Conservation (phyloP, 2,329 filamentous ascomycete species). For the Epicoccum nigrum region DNA sequence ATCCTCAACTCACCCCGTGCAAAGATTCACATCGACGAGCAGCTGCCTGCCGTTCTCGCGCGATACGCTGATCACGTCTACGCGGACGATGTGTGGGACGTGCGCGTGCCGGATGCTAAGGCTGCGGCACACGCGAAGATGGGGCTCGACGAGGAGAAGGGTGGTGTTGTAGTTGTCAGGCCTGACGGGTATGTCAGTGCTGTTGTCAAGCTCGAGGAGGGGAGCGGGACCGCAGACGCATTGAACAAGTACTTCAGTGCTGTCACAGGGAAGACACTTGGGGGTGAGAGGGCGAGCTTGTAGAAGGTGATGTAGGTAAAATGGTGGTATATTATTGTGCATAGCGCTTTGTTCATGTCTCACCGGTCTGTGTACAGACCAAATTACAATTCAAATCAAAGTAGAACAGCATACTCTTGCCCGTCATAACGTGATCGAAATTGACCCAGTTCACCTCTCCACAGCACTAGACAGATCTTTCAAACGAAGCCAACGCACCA, state of each 20-base stretch:
- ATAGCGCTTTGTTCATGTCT: no score
- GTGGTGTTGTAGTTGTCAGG: conserved; percentile 81
- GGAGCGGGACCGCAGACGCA: conserved; percentile 79
- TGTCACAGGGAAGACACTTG: conserved; percentile 69
- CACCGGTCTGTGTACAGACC: no score
- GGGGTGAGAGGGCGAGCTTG: conserved; percentile 45
- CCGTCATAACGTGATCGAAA: no score
- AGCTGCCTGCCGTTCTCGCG: conserved; percentile 72
- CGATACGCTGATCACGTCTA: conserved; percentile 85
- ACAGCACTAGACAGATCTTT: no score
- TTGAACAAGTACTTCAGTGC: conserved; percentile 81
- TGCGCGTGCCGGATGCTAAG: conserved; percentile 69
- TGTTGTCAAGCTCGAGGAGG: conserved; percentile 75
- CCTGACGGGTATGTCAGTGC: conserved; percentile 88
- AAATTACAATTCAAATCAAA: no score
- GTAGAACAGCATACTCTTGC: no score
- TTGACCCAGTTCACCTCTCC: no score
- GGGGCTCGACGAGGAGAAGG: conserved; percentile 74
- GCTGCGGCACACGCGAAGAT: conserved; percentile 86
- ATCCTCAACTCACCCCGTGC: conserved; percentile 72
- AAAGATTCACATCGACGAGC: conserved; percentile 72
- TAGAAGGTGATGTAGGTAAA: conserved; percentile 4
- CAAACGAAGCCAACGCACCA: no score
- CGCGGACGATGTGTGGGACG: conserved; percentile 80
- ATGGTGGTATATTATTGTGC: no score